phyloP scores from a whole-genome alignment of 371 early-diverging fungal species.

The Syncephalastrum racemosum region DNA sequence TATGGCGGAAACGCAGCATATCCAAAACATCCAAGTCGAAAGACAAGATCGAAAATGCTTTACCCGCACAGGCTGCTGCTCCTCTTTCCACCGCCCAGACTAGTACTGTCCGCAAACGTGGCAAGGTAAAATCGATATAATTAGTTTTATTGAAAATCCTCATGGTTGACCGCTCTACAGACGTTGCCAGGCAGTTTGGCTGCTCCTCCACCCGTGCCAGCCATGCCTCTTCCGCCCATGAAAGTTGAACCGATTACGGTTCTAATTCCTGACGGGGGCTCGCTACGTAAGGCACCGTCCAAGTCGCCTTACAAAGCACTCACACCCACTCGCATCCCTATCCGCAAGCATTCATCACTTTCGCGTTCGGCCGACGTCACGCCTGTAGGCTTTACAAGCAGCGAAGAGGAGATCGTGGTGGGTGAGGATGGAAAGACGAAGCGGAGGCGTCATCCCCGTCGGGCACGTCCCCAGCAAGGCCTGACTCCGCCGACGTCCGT shows the following conservation, averaged over 20 bases:
- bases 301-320: conserved; percentile 18
- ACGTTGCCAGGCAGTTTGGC: conserved; percentile 46
- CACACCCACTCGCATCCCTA: conserved; percentile 28
- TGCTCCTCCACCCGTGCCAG: conserved; percentile 31
- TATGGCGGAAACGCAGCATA: conserved; percentile 2
- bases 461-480: conserved; percentile 10
- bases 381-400: conserved; percentile 7
- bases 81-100: not conserved
- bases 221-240: conserved; percentile 48
- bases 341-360: no score
- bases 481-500: not conserved
- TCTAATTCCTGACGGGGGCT: conserved; percentile 13
- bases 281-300: conserved; percentile 6
- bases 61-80: conserved; percentile 5
- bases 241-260: conserved; percentile 43
- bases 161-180: conserved; percentile 13
- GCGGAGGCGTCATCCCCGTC: conserved; percentile 9
- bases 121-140: conserved; percentile 16
- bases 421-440: conserved; percentile 7
- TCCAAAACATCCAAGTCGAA: conserved; percentile 3
- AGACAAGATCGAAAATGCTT: not conserved
- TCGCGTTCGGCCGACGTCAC: no score
- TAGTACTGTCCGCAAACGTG: conserved; percentile 9
- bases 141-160: not conserved
- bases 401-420: conserved; percentile 17